Percentiles rank a stretch among this genome's conserved stretches.
phyloP scores from a whole-genome alignment of 75 land plant genomes.

The Cupressus sempervirens region DNA sequence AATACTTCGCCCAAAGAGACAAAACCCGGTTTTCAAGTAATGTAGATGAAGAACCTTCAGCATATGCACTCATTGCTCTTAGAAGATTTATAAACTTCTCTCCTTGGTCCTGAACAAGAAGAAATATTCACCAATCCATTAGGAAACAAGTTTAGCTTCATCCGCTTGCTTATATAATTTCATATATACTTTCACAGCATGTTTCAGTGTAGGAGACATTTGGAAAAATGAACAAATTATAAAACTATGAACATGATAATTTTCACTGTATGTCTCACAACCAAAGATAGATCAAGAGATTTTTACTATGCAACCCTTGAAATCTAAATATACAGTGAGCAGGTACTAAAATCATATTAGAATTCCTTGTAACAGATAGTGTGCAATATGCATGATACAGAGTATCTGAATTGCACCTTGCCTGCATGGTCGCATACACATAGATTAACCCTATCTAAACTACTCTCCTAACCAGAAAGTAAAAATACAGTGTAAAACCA shows the following conservation, averaged over 20 bases:
- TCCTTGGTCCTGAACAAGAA: constrained; percentile 46
- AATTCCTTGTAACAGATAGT: not conserved
- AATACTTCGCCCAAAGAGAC: constrained; percentile 36
- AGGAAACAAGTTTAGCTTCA: not conserved
- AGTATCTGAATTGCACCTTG: not conserved
- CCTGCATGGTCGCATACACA: not conserved
- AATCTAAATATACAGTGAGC: not conserved
- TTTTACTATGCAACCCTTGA: not conserved
- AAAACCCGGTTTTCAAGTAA: constrained; percentile 40
- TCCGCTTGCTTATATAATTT: not conserved
- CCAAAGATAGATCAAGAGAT: not conserved
- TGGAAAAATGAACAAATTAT: not conserved
- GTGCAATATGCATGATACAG: not conserved
- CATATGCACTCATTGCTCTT: constrained; percentile 57
- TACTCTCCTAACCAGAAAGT: not conserved
- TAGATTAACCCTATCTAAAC: not conserved
- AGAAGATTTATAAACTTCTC: constrained; percentile 53
- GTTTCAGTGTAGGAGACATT: not conserved
- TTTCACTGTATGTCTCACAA: not conserved
- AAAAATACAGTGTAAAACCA: not conserved
- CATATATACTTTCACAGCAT: not conserved
- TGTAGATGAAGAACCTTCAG: constrained; percentile 55
- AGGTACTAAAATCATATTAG: not conserved
- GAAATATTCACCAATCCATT: not conserved
- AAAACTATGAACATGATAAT: not conserved